Conservation (phyloP, 1,284 basidiomycete genomes). For the Ceratobasidium sp. region DNA sequence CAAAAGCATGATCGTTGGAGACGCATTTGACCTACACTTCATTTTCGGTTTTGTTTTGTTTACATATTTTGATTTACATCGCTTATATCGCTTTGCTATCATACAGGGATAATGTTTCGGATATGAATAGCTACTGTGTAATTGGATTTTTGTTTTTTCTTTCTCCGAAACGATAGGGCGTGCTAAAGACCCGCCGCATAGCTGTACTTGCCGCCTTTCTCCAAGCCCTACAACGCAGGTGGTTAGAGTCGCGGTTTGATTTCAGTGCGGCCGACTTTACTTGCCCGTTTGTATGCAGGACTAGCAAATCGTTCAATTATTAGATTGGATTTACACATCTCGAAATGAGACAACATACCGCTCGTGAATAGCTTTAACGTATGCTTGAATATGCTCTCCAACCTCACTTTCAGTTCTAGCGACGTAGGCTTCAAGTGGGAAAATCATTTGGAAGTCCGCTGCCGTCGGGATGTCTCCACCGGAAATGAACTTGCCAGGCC, state of each 20-base stretch:
- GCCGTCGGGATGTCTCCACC: slow-evolving; percentile 53
- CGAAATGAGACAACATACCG: slow-evolving; percentile 45
- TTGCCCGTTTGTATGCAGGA: slow-evolving; percentile 38
- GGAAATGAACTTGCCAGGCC: slow-evolving; percentile 50
- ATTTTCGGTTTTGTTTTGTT: neutral
- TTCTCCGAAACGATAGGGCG: too few species aligned
- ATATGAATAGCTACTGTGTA: too few species aligned
- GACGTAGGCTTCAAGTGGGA: slow-evolving; percentile 48
- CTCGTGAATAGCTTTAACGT: slow-evolving; percentile 49
- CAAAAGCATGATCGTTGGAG: slow-evolving; percentile 19
- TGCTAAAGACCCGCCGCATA: slow-evolving; percentile 31
- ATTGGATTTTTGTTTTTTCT: too few species aligned
- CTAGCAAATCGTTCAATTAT: neutral
- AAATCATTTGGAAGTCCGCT: slow-evolving; percentile 55
- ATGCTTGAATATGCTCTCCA: slow-evolving; percentile 48
- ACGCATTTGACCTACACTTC: neutral
- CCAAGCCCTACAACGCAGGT: slow-evolving; percentile 32
- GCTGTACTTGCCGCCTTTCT: slow-evolving; percentile 42
- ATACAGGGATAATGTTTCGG: too few species aligned
- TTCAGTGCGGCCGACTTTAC: neutral
- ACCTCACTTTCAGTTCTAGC: slow-evolving; percentile 35
- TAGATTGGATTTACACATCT: neutral
- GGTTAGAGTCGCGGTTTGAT: neutral
- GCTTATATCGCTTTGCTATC: neutral
- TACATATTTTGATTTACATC: neutral